Base-by-base conservation (phyloP, 1,284 basidiomycete genomes). In the Ceratobasidium sp. region DNA sequence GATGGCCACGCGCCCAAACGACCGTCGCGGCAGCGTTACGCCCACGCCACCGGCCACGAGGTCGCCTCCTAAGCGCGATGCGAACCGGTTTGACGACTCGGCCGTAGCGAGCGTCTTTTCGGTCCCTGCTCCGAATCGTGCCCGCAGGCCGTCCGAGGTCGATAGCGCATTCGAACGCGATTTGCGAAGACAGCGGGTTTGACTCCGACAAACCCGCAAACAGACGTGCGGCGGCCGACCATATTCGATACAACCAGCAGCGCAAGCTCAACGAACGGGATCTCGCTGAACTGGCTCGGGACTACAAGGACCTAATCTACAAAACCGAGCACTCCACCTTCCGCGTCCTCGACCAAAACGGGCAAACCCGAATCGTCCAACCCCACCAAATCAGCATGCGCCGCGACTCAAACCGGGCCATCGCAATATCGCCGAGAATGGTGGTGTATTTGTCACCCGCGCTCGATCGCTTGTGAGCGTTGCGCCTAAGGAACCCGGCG, bases 301-400 rank as follows among this genome's bases (percentile, higher is more conserved):
- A 94, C 82, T 87, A 97, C 82, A 93, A 92, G 81, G 92, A 95
- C 83, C n/a, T n/a, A 79, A 97, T 99, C 82, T 98, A 94, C 90
- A 98, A 98, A 86, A 97, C 97, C 3, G 98, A 99, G 85, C 92
- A 96, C 23, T 95, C 96, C 83, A 93, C 95, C 9, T 97, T 99
- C 90, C 94, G 95, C 78, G 94, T 99, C 0, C 89, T 99, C 66
- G 97, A 99, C 84, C 97, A 99, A 85, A 94, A 96, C 81, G 95
- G 96, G 1, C 92, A 95, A 85, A 90, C 95, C 33, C 93, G 96
- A 26, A 88, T 94, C 6, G 94, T 99, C n/a, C 93, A 94, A 82
- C 96, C 97, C 9, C 95, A 97, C 81, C 97, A 99, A 84, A 98
- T 99, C 82, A 94, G 94, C 15, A 95, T 97, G 91, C 91, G 95